These are phyloP conservation scores for Plasmodium yoelii DNA, from an alignment of 169 alveolate species.

Conservation along the genomic window DNA sequence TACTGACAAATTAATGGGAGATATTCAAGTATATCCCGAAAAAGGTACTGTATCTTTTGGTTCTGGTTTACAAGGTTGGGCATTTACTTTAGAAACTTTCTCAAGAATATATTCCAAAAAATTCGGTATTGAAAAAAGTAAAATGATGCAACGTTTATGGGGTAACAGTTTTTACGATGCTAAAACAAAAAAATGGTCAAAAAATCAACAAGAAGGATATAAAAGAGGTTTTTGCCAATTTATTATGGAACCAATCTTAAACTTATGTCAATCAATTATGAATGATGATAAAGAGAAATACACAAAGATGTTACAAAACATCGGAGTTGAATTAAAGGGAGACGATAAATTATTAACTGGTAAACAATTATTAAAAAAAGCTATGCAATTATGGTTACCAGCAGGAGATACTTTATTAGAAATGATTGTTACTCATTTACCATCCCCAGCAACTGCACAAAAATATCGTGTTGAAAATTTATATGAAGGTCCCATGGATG, in stretches of 20 bases:
- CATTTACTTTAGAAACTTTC: conserved; percentile 97
- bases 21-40: conserved; percentile 96
- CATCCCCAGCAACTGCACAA: conserved; percentile 98
- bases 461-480: conserved; percentile 98
- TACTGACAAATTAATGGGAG: conserved; percentile 97
- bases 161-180: conserved; percentile 98
- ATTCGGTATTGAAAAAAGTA: conserved; percentile 95
- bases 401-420: conserved; percentile 99
- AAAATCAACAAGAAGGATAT: conserved; percentile 87
- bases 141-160: conserved; percentile 98
- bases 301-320: conserved; percentile 92
- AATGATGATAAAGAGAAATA: conserved; percentile 96
- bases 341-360: conserved; percentile 97
- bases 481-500: conserved; percentile 99
- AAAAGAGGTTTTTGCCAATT: conserved; percentile 97
- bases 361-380: conserved; percentile 97
- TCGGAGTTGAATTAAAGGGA: conserved; percentile 95
- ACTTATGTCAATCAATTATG: conserved; percentile 94
- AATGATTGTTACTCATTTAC: conserved; percentile 98
- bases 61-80: conserved; percentile 99
- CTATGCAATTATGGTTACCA: conserved; percentile 99
- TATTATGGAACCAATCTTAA: conserved; percentile 99
- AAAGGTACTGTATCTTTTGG: conserved; percentile 99
- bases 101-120: conserved; percentile 97
- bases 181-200: conserved; percentile 96